These are phyloP conservation scores for Adenanthera pavonina DNA, from an alignment of 306 rosid genomes.

Conservation along the genomic window DNA sequence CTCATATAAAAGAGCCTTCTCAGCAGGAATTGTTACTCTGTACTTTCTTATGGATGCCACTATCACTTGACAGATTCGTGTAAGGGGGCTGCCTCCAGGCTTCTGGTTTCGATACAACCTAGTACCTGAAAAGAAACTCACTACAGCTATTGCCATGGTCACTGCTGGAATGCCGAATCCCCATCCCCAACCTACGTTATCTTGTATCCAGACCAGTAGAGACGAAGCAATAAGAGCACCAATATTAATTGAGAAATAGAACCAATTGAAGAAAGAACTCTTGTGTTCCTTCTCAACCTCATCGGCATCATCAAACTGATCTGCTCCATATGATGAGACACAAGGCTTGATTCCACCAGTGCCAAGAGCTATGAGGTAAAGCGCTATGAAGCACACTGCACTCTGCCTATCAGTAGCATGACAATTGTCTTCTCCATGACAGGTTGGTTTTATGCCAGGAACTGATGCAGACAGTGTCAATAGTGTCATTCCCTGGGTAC, in stretches of 20 bases:
- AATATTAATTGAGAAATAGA: constrained; percentile 65
- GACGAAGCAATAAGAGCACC: constrained; percentile 73
- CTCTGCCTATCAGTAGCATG: constrained; percentile 52
- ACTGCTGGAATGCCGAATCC: constrained; percentile 74
- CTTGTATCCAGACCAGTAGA: constrained; percentile 66
- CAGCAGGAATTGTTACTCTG: constrained; percentile 46
- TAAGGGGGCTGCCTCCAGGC: constrained; percentile 72
- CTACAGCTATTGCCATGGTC: constrained; percentile 65
- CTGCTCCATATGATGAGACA: constrained; percentile 76
- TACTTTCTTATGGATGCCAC: constrained; percentile 62
- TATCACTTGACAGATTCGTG: constrained; percentile 64
- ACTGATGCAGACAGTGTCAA: constrained; percentile 73
- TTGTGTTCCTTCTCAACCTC: constrained; percentile 62
- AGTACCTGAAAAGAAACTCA: constrained; percentile 71
- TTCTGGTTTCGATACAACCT: constrained; percentile 59
- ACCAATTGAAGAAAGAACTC: constrained; percentile 80
- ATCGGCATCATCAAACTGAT: constrained; percentile 74
- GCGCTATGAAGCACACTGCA: constrained; percentile 55
- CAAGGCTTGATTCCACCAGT: constrained; percentile 83
- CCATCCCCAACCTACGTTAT: constrained; percentile 62
- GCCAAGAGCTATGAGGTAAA: constrained; percentile 69
- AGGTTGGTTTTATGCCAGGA: constrained; percentile 62
- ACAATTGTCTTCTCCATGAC: constrained; percentile 48
- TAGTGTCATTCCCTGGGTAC: constrained; percentile 70
- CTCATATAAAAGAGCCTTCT: constrained; percentile 62